Percentiles rank a stretch among this genome's conserved stretches.
Conservation (phyloP, 2,329 filamentous ascomycete genomes). For the Zymoseptoria brevis region DNA sequence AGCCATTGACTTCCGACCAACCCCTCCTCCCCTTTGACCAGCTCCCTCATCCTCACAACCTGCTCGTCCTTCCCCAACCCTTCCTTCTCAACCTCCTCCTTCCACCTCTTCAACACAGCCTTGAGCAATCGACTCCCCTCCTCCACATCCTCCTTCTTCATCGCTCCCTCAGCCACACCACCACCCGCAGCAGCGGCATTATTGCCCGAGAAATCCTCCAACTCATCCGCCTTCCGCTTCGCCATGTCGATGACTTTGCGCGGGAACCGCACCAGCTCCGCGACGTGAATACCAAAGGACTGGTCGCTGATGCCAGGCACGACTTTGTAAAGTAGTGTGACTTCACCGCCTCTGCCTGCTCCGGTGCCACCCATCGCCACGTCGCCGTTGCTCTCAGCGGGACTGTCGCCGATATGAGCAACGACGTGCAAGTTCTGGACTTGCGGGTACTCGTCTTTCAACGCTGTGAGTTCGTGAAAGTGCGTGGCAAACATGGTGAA, state of each 20-base stretch:
- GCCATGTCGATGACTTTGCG: slow-evolving; percentile 98
- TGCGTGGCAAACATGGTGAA: slow-evolving; percentile 95
- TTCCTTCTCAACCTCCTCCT: slow-evolving; percentile 55
- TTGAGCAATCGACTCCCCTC: slow-evolving; percentile 81
- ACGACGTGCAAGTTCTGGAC: slow-evolving; percentile 94
- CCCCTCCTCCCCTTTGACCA: slow-evolving; percentile 66
- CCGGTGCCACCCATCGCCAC: slow-evolving; percentile 28
- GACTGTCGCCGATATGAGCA: slow-evolving; percentile 65
- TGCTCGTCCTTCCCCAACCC: slow-evolving; percentile 63
- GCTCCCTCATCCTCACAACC: slow-evolving; percentile 65
- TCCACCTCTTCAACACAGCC: slow-evolving; percentile 76
- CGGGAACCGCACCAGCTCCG: slow-evolving; percentile 91
- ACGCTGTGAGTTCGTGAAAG: slow-evolving; percentile 92
- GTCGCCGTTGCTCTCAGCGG: slow-evolving; percentile 36
- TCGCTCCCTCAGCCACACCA: not conserved
- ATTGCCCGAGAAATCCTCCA: slow-evolving; percentile 83
- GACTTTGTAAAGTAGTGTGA: slow-evolving; percentile 94
- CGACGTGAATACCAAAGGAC: slow-evolving; percentile 96
- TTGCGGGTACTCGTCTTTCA: slow-evolving; percentile 77
- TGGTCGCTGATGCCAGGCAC: slow-evolving; percentile 94
- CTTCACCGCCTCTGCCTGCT: slow-evolving; percentile 61
- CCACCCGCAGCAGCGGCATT: slow-evolving; percentile 35
- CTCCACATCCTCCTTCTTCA: slow-evolving; percentile 70
- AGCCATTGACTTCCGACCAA: slow-evolving; percentile 45
- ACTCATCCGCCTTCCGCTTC: slow-evolving; percentile 95